Conservation (phyloP, 2,329 filamentous ascomycete species). For the Colletotrichum sp. region DNA sequence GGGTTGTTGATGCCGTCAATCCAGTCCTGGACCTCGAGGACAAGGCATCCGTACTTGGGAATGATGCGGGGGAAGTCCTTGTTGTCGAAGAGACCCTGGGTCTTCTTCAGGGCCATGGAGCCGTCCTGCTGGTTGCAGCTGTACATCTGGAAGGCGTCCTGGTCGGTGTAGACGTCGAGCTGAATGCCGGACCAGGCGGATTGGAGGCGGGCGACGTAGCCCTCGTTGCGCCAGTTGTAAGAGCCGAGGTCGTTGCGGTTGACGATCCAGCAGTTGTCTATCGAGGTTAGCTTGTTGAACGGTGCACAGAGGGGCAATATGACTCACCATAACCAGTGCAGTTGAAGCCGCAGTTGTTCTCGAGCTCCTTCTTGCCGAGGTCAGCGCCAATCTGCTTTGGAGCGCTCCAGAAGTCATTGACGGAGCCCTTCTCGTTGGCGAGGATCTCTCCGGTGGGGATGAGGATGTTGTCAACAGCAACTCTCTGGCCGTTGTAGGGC, state of each 20-base stretch:
- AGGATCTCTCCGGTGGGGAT: constrained; percentile 79
- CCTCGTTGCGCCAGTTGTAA: constrained; percentile 67
- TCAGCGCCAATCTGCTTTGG: constrained; percentile 82
- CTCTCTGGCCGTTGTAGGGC: constrained; percentile 74
- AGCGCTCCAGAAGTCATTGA: constrained; percentile 82
- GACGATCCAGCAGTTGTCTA: constrained; percentile 73
- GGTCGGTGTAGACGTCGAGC: constrained; percentile 81
- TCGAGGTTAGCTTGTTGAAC: neutral
- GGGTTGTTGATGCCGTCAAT: constrained; percentile 95
- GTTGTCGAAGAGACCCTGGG: constrained; percentile 67
- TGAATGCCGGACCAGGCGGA: constrained; percentile 83
- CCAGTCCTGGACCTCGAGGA: constrained; percentile 92
- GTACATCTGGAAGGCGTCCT: constrained; percentile 89
- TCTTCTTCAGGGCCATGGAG: constrained; percentile 69
- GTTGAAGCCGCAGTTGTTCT: constrained; percentile 78
- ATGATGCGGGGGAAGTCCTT: constrained; percentile 65
- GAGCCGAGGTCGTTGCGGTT: constrained; percentile 63
- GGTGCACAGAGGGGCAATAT: neutral
- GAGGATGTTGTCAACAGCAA: constrained; percentile 73
- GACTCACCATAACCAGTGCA: constrained; percentile 83
- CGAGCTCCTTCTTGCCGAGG: constrained; percentile 64
- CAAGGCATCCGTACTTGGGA: constrained; percentile 81
- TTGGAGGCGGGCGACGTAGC: constrained; percentile 70
- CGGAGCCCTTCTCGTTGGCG: constrained; percentile 68
- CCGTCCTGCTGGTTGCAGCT: constrained; percentile 81